Evolutionary conservation across 1,284 basidiomycete genomes (phyloP).

Genomic region (Gastroboletus turbinatus): DNA sequence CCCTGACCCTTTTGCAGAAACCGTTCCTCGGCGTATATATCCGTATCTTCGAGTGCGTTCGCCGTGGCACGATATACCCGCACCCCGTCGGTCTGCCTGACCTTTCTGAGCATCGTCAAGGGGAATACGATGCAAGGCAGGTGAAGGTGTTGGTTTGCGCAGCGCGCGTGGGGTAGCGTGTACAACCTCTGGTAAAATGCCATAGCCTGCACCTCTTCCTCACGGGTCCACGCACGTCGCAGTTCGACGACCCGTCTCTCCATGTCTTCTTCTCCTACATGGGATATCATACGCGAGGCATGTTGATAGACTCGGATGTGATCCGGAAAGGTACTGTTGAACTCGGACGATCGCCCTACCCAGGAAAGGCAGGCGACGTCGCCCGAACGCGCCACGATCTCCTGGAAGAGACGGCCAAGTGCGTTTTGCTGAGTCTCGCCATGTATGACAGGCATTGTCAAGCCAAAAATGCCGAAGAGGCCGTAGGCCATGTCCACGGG

Average conservation of each 20-base stretch:
- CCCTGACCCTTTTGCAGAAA: background rate
- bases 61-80: conserved; percentile 9
- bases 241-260: background rate
- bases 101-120: conserved; percentile 1
- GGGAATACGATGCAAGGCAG: conserved; percentile 23
- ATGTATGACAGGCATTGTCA: conserved; percentile 15
- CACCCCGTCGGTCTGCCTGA: background rate
- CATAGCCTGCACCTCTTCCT: conserved; percentile 1
- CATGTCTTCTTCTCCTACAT: conserved; percentile 7
- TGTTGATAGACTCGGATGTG: conserved; percentile 18
- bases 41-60: conserved; percentile 11
- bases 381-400: conserved; percentile 20
- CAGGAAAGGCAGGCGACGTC: conserved; percentile 24
- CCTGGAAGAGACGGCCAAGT: conserved; percentile 24
- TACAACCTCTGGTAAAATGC: conserved; percentile 8
- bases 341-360: conserved; percentile 22
- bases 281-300: background rate
- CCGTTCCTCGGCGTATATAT: conserved; percentile 6
- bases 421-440: conserved; percentile 23
- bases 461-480: conserved; percentile 25
- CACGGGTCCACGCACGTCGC: background rate
- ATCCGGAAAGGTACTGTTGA: conserved; percentile 28
- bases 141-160: conserved; percentile 7
- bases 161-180: background rate
- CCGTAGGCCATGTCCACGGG: conserved; percentile 28